Percentiles rank a stretch among this genome's conserved stretches.
These are phyloP conservation scores for Fistulifera pelliculosa DNA, from an alignment of 108 stramenopile species.

Conservation along the genomic window DNA sequence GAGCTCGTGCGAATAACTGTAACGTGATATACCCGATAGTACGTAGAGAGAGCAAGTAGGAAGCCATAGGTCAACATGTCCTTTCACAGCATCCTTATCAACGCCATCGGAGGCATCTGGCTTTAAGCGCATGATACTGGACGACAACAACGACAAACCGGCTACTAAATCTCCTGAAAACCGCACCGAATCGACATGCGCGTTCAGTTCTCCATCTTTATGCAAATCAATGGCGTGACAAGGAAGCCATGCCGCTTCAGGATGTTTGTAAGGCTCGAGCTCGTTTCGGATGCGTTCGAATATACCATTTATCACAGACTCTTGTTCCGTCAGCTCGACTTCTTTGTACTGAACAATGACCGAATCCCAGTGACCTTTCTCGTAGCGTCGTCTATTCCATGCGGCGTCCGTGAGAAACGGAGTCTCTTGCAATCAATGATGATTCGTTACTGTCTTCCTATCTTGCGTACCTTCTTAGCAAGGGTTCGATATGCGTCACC, in stretches of 20 bases:
- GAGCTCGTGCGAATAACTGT: conserved; percentile 66
- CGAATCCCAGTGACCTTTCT: conserved; percentile 86
- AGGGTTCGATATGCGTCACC: conserved; percentile 21
- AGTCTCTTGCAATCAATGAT: neutral
- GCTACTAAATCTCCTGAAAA: conserved; percentile 85
- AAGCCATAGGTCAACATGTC: conserved; percentile 61
- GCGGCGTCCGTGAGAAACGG: neutral
- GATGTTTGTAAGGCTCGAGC: conserved; percentile 14
- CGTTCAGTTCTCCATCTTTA: conserved; percentile 56
- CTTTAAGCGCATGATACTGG: conserved; percentile 61
- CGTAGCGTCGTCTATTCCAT: conserved; percentile 31
- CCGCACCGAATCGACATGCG: conserved; percentile 86
- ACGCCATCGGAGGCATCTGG: conserved; percentile 29
- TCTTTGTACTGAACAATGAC: conserved; percentile 81
- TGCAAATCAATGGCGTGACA: conserved; percentile 83
- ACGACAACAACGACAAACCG: conserved; percentile 68
- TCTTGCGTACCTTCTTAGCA: conserved; percentile 32
- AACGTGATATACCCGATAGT: conserved; percentile 53
- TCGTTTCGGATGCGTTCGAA: conserved; percentile 38
- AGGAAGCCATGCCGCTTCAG: conserved; percentile 49
- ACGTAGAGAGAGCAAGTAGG: conserved; percentile 67
- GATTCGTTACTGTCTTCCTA: neutral
- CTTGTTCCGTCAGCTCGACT: conserved; percentile 47
- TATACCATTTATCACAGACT: neutral
- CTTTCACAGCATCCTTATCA: conserved; percentile 8